phyloP scores from a whole-genome alignment of 2,329 filamentous ascomycete species.

The Xylariaceae sp. region DNA sequence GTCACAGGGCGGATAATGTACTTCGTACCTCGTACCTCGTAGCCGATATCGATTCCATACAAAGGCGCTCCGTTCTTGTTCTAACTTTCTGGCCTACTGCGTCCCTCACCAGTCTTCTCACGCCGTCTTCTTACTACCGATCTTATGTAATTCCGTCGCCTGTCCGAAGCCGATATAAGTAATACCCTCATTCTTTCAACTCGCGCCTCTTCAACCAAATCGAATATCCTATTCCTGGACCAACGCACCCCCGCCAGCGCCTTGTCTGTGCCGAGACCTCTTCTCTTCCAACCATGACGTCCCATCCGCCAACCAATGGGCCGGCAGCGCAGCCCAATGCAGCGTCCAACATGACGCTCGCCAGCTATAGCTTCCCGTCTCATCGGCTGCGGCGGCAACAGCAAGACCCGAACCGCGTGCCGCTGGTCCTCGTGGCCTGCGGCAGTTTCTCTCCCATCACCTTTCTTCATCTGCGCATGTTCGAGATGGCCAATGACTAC shows the following conservation, averaged over 20 bases:
- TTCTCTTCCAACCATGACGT: constrained; percentile 17
- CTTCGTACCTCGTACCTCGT: too few species aligned
- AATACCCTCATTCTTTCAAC: too few species aligned
- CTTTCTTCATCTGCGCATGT: constrained; percentile 78
- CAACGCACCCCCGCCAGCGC: background rate
- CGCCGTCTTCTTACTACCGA: too few species aligned
- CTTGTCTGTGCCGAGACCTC: background rate
- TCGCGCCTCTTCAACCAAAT: too few species aligned
- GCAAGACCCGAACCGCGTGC: constrained; percentile 52
- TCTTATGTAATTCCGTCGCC: too few species aligned
- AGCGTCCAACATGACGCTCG: constrained; percentile 32
- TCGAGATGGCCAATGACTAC: constrained; percentile 73
- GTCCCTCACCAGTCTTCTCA: too few species aligned
- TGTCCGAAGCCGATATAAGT: too few species aligned
- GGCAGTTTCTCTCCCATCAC: constrained; percentile 71
- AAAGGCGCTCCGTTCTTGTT: too few species aligned
- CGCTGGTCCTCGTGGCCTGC: constrained; percentile 65
- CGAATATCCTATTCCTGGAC: too few species aligned
- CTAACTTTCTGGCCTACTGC: too few species aligned
- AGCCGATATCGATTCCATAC: too few species aligned
- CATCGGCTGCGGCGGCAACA: constrained; percentile 55
- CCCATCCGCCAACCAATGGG: constrained; percentile 13
- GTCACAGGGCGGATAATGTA: too few species aligned
- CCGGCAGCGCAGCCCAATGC: constrained; percentile 12
- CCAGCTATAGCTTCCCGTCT: constrained; percentile 57